Evolutionary conservation across 495 filamentous ascomycete species (phyloP), one percentile per base, ranked within the genome.

Genomic region (Penicillium steckii): DNA sequence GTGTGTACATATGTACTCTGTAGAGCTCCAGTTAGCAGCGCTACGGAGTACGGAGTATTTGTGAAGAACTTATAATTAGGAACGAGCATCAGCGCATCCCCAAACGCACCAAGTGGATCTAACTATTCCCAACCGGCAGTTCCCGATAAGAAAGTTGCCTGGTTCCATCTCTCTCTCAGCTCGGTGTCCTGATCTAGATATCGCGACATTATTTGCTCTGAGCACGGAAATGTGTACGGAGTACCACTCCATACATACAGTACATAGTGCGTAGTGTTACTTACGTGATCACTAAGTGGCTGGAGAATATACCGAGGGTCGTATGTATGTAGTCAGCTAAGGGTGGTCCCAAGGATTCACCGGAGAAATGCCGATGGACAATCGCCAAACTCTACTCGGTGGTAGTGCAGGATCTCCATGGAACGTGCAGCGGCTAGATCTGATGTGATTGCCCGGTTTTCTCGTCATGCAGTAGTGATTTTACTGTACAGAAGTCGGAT

Each of bases 381-480:
- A 29, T 26, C 32, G 21, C 41, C 32, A 50, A 58, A 58, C 53
- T 56, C 41, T 57, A 54, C 46, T 51, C 50, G 44, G 48, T 53
- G 18, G 51, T 30, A 57, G 50, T 55, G 53, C 60, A 55, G 46
- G 51, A 56, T 56, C 57, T 42, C 45, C 29, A 55, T 33, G 46
- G 46, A 62, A 62, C 52, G 53, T 57, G 60, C 62, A 59, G 53
- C 49, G 45, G 53, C 52, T 53, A 54, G 52, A 64, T 64, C 63
- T 64, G 46, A 56, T 61, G 54, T 59, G 63, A 64, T 66, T 63
- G 57, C 53, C 57, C 29, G 35, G 44, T 37, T 46, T 46, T 25
- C 29, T 57, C 41, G 41, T 42, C 54, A 32, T 64, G 60, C 63
- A 66, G 63, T 64, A 66, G 63, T 27, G 35, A 60, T 64, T 59